Evolutionary conservation across 805 yeast genomes (phyloP).

Genomic region (Candida qinlingensis): DNA sequence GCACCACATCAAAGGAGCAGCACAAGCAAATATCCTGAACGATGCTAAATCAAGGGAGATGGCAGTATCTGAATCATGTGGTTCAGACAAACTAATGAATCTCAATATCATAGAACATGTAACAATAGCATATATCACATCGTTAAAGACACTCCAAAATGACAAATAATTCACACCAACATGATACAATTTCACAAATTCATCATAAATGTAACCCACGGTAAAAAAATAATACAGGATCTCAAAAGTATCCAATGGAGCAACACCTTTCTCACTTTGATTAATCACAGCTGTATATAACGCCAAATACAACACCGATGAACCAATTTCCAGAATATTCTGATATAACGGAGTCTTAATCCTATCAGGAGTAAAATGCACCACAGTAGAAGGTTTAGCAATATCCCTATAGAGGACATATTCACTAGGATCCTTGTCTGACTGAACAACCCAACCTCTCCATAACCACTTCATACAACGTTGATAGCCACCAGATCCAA

Average conservation of each 20-base stretch:
- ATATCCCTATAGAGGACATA: constrained; percentile 62
- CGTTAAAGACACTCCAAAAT: constrained; percentile 78
- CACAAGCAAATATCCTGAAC: constrained; percentile 67
- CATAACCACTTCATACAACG: constrained; percentile 85
- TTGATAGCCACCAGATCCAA: constrained; percentile 79
- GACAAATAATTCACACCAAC: constrained; percentile 69
- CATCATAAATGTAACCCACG: constrained; percentile 61
- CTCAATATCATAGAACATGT: constrained; percentile 51
- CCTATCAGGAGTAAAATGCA: constrained; percentile 78
- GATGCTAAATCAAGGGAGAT: constrained; percentile 48
- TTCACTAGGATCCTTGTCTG: constrained; percentile 59
- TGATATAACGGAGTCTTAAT: constrained; percentile 84
- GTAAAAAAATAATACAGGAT: constrained; percentile 59
- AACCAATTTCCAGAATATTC: constrained; percentile 61
- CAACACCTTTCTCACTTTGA: constrained; percentile 36
- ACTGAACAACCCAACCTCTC: constrained; percentile 90
- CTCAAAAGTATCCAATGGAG: constrained; percentile 44
- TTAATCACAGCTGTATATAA: constrained; percentile 64
- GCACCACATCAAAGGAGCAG: constrained; percentile 85
- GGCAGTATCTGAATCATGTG: constrained; percentile 23
- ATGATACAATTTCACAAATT: constrained; percentile 63
- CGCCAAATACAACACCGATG: constrained; percentile 57
- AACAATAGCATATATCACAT: constrained; percentile 55
- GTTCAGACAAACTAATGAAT: constrained; percentile 28
- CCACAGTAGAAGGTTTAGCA: constrained; percentile 43